phyloP scores from a whole-genome alignment of 129 eudicot genomes.

The Centaurea solstitialis region DNA sequence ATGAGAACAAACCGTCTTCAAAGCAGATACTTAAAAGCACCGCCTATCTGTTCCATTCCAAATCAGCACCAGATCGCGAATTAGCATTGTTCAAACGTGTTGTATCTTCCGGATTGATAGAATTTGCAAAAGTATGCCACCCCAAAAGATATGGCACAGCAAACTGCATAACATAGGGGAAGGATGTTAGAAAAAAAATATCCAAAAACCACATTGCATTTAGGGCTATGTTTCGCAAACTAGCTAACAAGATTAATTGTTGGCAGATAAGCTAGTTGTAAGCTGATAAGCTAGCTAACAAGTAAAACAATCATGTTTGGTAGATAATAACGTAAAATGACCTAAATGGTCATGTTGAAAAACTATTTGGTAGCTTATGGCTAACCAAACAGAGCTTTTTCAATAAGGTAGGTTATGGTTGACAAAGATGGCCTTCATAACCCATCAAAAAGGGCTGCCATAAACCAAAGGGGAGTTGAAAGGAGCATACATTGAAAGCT shows the following conservation, averaged over 20 bases:
- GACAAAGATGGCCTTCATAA: background rate
- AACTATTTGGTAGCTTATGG: too few relatives aligned
- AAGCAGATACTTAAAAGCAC: background rate
- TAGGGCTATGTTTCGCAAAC: background rate
- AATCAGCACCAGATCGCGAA: conserved; percentile 60
- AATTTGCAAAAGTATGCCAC: conserved; percentile 70
- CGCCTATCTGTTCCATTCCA: conserved; percentile 86
- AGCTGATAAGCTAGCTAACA: background rate
- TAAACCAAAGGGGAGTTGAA: background rate
- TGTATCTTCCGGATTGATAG: conserved; percentile 59
- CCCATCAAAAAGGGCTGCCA: background rate
- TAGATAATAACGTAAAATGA: background rate
- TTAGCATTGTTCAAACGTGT: conserved; percentile 44
- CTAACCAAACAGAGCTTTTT: background rate
- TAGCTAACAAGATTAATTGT: background rate
- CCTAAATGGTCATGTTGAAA: background rate
- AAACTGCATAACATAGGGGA: conserved; percentile 50
- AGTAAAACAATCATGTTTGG: background rate
- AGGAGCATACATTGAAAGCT: conserved; percentile 71
- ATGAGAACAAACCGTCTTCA: conserved; percentile 6
- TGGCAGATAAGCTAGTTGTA: background rate
- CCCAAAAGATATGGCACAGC: conserved; percentile 76
- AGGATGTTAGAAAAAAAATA: conserved; percentile 8
- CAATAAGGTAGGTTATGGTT: background rate
- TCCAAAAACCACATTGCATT: background rate